Conservation (phyloP, 1,284 basidiomycete genomes). For the Cutaneotrichosporon sp. region DNA sequence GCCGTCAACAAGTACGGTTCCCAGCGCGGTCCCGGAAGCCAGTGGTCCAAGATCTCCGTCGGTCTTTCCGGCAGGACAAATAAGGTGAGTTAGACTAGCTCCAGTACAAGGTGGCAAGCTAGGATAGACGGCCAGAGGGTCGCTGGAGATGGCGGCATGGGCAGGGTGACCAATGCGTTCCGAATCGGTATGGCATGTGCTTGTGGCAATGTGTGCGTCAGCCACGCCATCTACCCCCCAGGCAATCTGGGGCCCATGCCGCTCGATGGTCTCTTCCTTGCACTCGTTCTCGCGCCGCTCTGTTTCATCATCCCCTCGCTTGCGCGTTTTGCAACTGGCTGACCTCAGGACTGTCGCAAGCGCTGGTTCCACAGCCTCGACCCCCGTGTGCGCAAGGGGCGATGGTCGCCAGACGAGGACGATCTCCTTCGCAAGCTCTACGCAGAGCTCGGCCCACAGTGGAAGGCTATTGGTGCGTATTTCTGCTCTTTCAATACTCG, state of each 20-base stretch:
- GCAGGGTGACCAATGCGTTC: background rate
- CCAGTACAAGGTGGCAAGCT: background rate
- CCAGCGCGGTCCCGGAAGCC: conserved; percentile 20
- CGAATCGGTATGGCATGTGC: background rate
- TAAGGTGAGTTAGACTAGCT: conserved; percentile 23
- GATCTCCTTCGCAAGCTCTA: conserved; percentile 23
- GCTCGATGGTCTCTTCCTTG: background rate
- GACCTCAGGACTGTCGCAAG: conserved; percentile 29
- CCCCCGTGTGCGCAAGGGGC: conserved; percentile 29
- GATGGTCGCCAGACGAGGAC: conserved; percentile 31
- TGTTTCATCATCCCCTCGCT: background rate
- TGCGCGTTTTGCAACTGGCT: background rate
- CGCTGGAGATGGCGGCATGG: background rate
- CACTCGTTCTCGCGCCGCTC: background rate
- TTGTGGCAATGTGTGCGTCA: background rate
- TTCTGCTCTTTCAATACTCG: background rate
- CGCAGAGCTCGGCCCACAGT: conserved; percentile 27
- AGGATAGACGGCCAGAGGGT: background rate
- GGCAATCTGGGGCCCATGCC: too few species aligned
- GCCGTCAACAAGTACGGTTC: conserved; percentile 26
- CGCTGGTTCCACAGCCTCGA: conserved; percentile 33
- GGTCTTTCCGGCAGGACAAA: conserved; percentile 23
- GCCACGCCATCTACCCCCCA: background rate
- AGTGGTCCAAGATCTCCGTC: conserved; percentile 25
- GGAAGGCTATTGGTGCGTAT: conserved; percentile 33